phyloP scores from a whole-genome alignment of 257 asterid species.

The Salvia hispanica region DNA sequence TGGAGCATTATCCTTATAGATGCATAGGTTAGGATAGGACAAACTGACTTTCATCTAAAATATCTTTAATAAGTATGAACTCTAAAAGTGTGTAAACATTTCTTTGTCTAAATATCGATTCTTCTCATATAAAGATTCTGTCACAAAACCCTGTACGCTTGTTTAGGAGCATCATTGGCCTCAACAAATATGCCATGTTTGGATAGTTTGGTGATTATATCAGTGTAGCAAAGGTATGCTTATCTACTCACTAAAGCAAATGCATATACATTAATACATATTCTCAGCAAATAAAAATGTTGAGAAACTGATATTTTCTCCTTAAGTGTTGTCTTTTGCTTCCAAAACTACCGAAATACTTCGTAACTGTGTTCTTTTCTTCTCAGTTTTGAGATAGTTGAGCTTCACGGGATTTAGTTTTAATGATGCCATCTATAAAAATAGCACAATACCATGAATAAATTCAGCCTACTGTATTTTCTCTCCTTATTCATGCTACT shows the following conservation, averaged over 20 bases:
- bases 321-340: not conserved
- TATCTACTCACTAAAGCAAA: not conserved
- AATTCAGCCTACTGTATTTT: not conserved
- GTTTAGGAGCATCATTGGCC: slow-evolving; percentile 8
- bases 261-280: slow-evolving; percentile 3
- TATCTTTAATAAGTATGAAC: slow-evolving; percentile 11
- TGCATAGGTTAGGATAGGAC: not conserved
- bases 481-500: slow-evolving; percentile 1
- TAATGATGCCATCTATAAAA: slow-evolving; percentile 11
- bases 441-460: not conserved
- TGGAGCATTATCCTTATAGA: slow-evolving; percentile 18
- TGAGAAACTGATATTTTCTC: not conserved
- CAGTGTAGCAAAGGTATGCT: slow-evolving; percentile 1
- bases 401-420: not conserved
- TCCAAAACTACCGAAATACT: not conserved
- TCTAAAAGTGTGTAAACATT: not conserved
- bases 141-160: not conserved
- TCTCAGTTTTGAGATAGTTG: slow-evolving; percentile 8
- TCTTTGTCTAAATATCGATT: slow-evolving; percentile 2
- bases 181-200: not conserved
- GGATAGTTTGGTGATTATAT: slow-evolving; percentile 14
- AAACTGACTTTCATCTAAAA: not conserved
- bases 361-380: slow-evolving; percentile 4
- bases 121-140: not conserved
- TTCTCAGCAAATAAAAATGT: not conserved